These are phyloP conservation scores for Diplodia intermedia DNA, from an alignment of 2,329 filamentous ascomycete species.

Conservation along the genomic window DNA sequence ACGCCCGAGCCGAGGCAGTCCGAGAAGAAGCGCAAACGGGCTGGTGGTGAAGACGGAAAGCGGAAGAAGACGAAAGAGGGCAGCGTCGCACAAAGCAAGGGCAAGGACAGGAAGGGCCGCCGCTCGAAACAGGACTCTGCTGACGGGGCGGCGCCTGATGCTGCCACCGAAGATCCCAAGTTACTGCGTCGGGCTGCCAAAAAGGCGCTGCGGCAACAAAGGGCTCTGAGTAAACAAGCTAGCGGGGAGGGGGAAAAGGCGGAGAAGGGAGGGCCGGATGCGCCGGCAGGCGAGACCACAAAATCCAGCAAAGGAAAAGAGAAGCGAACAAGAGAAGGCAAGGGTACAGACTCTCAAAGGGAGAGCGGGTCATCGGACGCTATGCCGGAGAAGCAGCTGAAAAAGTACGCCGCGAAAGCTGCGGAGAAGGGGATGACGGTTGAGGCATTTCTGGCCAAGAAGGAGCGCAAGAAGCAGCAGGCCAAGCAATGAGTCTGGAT, in stretches of 20 bases:
- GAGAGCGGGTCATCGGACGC: neutral
- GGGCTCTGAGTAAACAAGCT: neutral
- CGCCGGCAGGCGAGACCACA: neutral
- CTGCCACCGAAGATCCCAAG: constrained; percentile 35
- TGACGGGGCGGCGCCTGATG: constrained; percentile 33
- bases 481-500: constrained; percentile 13
- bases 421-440: constrained; percentile 48
- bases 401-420: constrained; percentile 20
- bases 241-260: constrained; percentile 29
- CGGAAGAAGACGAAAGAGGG: constrained; percentile 37
- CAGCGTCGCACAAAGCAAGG: constrained; percentile 13
- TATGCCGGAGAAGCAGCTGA: constrained; percentile 13
- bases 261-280: neutral
- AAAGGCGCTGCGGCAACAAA: constrained; percentile 31
- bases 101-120: constrained; percentile 28
- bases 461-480: constrained; percentile 33
- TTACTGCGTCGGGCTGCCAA: constrained; percentile 33
- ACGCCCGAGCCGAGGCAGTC: neutral
- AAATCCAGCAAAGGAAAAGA: constrained; percentile 11
- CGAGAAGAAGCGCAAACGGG: constrained; percentile 42
- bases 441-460: constrained; percentile 48
- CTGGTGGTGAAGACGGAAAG: constrained; percentile 32
- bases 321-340: constrained; percentile 38
- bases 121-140: constrained; percentile 34
- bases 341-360: constrained; percentile 33